Evolutionary conservation across 2,329 filamentous ascomycete genomes (phyloP).

Genomic region (Botryotinia globosa): DNA sequence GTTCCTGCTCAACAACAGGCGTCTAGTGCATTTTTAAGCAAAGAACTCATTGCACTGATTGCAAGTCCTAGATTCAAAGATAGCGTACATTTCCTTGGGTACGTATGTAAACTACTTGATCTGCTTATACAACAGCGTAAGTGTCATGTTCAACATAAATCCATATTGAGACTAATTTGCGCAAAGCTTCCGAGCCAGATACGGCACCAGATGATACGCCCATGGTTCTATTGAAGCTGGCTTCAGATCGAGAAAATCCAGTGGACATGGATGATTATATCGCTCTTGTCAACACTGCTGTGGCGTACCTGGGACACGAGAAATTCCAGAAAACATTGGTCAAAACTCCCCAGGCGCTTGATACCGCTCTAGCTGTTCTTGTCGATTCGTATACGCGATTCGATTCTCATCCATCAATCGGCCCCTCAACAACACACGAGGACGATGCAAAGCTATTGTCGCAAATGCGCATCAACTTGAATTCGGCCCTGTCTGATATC

Average conservation of each 20-base stretch:
- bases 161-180: not conserved
- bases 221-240: slow-evolving; percentile 49
- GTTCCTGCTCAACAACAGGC: slow-evolving; percentile 54
- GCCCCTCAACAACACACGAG: slow-evolving; percentile 32
- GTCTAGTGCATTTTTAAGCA: slow-evolving; percentile 51
- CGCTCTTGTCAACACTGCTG: slow-evolving; percentile 49
- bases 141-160: slow-evolving; percentile 11
- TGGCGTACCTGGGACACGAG: slow-evolving; percentile 55
- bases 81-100: slow-evolving; percentile 46
- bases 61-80: slow-evolving; percentile 45
- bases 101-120: slow-evolving; percentile 56
- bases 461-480: slow-evolving; percentile 49
- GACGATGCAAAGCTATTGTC: slow-evolving; percentile 50
- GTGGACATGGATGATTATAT: slow-evolving; percentile 55
- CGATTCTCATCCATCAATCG: slow-evolving; percentile 35
- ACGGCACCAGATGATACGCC: slow-evolving; percentile 46
- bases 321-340: slow-evolving; percentile 51
- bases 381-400: slow-evolving; percentile 48
- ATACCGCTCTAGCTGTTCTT: slow-evolving; percentile 49
- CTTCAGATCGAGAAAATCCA: slow-evolving; percentile 42
- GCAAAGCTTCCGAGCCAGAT: slow-evolving; percentile 35
- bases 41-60: slow-evolving; percentile 49
- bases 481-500: slow-evolving; percentile 50
- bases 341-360: slow-evolving; percentile 30
- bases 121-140: slow-evolving; percentile 52